A percentile compares a stretch with the other conserved stretches of the same genome.
phyloP scores from a whole-genome alignment of 2,329 filamentous ascomycete genomes.

The Xylaria arbuscula region DNA sequence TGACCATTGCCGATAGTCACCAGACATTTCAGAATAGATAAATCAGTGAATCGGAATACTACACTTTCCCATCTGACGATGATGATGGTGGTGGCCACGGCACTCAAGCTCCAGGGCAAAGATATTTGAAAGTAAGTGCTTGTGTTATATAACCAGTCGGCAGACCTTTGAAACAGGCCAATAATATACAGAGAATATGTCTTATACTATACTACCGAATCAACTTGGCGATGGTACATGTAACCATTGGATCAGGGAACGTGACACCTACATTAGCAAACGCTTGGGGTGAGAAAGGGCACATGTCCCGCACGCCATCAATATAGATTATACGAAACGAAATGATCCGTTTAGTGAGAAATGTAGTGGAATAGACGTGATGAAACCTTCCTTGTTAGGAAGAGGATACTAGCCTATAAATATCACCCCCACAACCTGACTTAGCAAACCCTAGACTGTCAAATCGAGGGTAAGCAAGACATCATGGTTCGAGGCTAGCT shows the following conservation, averaged over 20 bases:
- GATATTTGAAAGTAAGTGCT: background rate
- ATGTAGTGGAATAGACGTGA: constrained; percentile 11
- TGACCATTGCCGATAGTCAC: background rate
- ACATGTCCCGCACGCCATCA: constrained; percentile 22
- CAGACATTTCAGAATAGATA: background rate
- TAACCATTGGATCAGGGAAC: constrained; percentile 18
- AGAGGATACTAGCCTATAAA: constrained; percentile 3
- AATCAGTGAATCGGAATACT: constrained; percentile 2
- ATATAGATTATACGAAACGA: constrained; percentile 21
- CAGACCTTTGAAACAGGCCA: constrained; percentile 5
- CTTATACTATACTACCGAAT: background rate
- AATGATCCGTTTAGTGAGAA: constrained; percentile 15
- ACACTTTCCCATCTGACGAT: constrained; percentile 2
- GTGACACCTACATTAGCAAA: constrained; percentile 24
- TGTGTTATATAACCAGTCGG: background rate
- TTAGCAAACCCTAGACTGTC: background rate
- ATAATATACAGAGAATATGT: background rate
- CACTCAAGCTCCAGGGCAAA: background rate
- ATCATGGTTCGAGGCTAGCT: background rate
- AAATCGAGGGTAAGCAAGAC: background rate
- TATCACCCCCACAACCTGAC: constrained; percentile 11
- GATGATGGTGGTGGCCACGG: background rate
- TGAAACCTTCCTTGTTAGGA: constrained; percentile 35
- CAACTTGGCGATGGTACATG: constrained; percentile 19
- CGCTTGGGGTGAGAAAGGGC: background rate